A percentile compares a stretch with the other conserved stretches of the same genome.
Evolutionary conservation across 1,284 basidiomycete species (phyloP).

Genomic region (Ustilago shanxiensis): DNA sequence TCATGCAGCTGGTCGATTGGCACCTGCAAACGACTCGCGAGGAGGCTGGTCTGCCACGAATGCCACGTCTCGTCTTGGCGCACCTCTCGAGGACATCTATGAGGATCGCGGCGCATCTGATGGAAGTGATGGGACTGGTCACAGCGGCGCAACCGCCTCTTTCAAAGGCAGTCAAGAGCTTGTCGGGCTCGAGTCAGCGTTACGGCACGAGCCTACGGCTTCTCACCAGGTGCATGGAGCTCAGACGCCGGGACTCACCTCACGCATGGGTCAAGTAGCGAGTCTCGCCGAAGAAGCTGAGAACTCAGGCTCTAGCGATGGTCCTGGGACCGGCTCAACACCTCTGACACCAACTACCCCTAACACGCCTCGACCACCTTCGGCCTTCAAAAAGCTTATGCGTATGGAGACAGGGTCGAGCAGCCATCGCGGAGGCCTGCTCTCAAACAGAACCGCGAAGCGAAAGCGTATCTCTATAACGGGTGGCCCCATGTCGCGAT

Average conservation of each 20-base stretch:
- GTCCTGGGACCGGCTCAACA: slow-evolving; percentile 8
- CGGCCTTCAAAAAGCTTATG: slow-evolving; percentile 24
- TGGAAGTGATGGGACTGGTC: slow-evolving; percentile 16
- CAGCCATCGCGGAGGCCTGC: slow-evolving; percentile 7
- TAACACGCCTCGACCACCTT: slow-evolving; percentile 6
- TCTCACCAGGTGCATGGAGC: slow-evolving; percentile 11
- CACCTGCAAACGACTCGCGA: neutral
- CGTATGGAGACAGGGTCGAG: slow-evolving; percentile 10
- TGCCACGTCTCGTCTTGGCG: slow-evolving; percentile 9
- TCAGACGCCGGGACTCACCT: neutral
- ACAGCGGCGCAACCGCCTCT: slow-evolving; percentile 19
- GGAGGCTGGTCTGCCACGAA: neutral
- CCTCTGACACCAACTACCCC: slow-evolving; percentile 17
- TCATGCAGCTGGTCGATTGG: neutral
- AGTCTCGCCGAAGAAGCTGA: slow-evolving; percentile 17
- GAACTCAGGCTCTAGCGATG: neutral
- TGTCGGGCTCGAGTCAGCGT: slow-evolving; percentile 26
- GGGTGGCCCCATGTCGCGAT: slow-evolving; percentile 34
- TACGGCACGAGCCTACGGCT: slow-evolving; percentile 19
- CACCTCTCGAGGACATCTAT: slow-evolving; percentile 33
- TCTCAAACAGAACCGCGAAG: slow-evolving; percentile 7
- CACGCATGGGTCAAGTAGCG: slow-evolving; percentile 15
- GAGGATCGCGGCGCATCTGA: slow-evolving; percentile 26
- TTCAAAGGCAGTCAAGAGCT: slow-evolving; percentile 30
- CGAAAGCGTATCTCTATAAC: slow-evolving; percentile 28